Percentiles rank a stretch among this genome's conserved stretches.
These are phyloP conservation scores for Colletotrichum paranaense DNA, from an alignment of 2,329 filamentous ascomycete genomes.

Conservation along the genomic window DNA sequence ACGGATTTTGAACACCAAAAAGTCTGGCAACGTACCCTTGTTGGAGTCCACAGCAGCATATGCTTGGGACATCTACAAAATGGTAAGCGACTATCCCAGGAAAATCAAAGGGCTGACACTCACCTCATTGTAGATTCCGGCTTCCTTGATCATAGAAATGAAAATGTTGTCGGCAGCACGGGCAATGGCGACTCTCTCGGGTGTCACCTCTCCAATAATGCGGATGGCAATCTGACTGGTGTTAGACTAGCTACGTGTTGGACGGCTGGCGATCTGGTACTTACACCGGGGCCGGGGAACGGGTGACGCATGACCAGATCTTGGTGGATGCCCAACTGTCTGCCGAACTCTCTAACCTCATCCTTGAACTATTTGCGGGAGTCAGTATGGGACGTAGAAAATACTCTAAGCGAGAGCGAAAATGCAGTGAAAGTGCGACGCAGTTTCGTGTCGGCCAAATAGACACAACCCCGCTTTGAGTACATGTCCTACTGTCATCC, in stretches of 20 bases:
- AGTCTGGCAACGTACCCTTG: constrained; percentile 40
- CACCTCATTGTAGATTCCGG: constrained; percentile 76
- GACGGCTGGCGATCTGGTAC: constrained; percentile 62
- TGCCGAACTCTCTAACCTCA: constrained; percentile 45
- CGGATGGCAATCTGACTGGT: constrained; percentile 71
- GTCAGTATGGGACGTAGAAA: not conserved
- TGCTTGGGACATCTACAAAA: constrained; percentile 55
- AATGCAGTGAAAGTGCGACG: too few relatives aligned
- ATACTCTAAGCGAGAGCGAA: too few relatives aligned
- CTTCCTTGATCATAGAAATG: constrained; percentile 78
- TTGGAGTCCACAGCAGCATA: constrained; percentile 58
- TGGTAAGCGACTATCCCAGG: not conserved
- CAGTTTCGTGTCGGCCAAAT: not conserved
- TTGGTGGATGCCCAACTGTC: constrained; percentile 46
- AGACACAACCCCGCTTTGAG: too few relatives aligned
- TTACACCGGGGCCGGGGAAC: constrained; percentile 78
- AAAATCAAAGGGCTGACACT: constrained; percentile 21
- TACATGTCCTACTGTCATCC: too few relatives aligned
- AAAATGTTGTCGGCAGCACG: constrained; percentile 83
- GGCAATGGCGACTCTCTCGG: constrained; percentile 81
- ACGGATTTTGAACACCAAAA: not conserved
- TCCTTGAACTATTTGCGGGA: constrained; percentile 26
- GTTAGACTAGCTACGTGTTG: not conserved
- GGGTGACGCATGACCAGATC: constrained; percentile 79
- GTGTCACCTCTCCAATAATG: constrained; percentile 86